phyloP scores from a whole-genome alignment of 176 grass and related monocot genomes.

The Bolboschoenus planiculmis region DNA sequence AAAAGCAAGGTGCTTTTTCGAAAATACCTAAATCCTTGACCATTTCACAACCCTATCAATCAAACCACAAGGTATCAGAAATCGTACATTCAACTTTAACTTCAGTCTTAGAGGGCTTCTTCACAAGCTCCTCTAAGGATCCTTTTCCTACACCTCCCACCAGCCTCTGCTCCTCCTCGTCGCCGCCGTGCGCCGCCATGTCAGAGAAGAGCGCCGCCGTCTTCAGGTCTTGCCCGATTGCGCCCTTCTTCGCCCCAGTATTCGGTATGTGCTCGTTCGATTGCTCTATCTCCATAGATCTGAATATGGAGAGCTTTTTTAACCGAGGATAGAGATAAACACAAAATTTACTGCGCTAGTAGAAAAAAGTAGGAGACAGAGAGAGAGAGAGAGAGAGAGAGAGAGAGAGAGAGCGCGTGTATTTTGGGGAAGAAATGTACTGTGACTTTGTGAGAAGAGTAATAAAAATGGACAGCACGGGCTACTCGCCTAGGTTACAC shows the following conservation, averaged over 20 bases:
- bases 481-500: not conserved
- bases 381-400: not conserved
- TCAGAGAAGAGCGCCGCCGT: constrained; percentile 1
- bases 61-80: not conserved
- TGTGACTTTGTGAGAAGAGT: not conserved
- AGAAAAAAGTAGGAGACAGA: not conserved
- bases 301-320: not conserved
- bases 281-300: constrained; percentile 6
- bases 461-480: not conserved
- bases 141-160: constrained; percentile 29
- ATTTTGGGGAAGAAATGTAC: not conserved
- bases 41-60: not conserved
- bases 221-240: constrained; percentile 28
- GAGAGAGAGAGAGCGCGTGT: not conserved
- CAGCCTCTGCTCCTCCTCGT: constrained; percentile 28
- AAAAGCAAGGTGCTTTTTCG: not conserved
- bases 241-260: constrained; percentile 41
- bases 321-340: not conserved
- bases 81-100: constrained; percentile 44
- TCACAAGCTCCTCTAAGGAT: constrained; percentile 31
- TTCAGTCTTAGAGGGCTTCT: constrained; percentile 23
- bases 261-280: constrained; percentile 54
- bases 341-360: not conserved
- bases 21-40: not conserved
- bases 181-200: constrained; percentile 21